Percentiles rank a stretch among this genome's conserved stretches.
Conservation (phyloP, 2,329 filamentous ascomycete genomes). For the Berkeleyomyces basicola region DNA sequence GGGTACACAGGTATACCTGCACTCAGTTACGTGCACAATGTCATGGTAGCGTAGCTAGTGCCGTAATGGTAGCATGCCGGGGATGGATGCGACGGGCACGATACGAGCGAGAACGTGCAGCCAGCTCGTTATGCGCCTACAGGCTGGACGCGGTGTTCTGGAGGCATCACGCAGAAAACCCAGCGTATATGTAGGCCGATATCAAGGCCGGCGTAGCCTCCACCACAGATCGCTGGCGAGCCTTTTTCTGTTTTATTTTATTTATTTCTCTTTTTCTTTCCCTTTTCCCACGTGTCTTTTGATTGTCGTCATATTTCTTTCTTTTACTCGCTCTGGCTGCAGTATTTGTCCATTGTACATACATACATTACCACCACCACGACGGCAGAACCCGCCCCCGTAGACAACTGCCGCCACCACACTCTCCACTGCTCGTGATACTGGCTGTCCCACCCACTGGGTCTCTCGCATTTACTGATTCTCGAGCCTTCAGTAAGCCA, state of each 20-base stretch:
- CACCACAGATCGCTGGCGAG: too few species aligned
- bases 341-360: neutral
- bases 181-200: neutral
- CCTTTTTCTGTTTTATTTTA: neutral
- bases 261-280: neutral
- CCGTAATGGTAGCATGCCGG: neutral
- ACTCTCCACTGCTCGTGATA: neutral
- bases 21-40: too few species aligned
- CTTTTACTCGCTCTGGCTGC: neutral
- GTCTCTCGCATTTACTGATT: too few species aligned
- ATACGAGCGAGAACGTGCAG: neutral
- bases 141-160: neutral
- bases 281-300: neutral
- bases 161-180: neutral
- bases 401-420: neutral
- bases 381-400: neutral
- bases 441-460: too few species aligned
- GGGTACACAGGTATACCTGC: too few species aligned
- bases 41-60: neutral
- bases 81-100: neutral
- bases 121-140: neutral
- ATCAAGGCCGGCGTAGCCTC: neutral
- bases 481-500: neutral
- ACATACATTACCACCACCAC: neutral
- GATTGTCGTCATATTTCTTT: neutral